Evolutionary conservation across 2,329 filamentous ascomycete species (phyloP).

Genomic region (Ceratocystis ficicola): DNA sequence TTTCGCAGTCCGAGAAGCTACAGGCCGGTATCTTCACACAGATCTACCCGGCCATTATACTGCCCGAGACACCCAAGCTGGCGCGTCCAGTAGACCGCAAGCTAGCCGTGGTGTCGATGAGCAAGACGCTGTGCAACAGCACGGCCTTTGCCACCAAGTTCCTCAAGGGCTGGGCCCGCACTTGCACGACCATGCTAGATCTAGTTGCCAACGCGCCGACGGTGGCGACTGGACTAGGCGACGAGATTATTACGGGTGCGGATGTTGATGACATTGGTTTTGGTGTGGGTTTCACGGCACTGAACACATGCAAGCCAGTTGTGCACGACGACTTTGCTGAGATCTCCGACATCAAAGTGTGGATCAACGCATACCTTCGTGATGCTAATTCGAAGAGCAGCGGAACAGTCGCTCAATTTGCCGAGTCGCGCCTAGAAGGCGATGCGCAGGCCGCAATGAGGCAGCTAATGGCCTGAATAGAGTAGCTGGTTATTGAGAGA

Average conservation of each 20-base stretch:
- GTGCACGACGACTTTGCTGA: constrained; percentile 75
- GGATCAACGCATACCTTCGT: constrained; percentile 69
- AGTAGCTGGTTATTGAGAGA: background rate
- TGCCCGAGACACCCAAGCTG: constrained; percentile 80
- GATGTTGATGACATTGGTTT: constrained; percentile 94
- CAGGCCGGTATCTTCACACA: constrained; percentile 70
- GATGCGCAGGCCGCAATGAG: constrained; percentile 31
- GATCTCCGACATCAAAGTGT: constrained; percentile 66
- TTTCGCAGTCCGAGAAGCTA: constrained; percentile 67
- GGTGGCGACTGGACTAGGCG: constrained; percentile 50
- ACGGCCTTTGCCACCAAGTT: constrained; percentile 70
- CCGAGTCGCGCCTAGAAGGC: constrained; percentile 55
- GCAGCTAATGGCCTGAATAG: constrained; percentile 16
- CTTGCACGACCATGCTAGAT: constrained; percentile 77
- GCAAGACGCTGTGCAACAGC: constrained; percentile 81
- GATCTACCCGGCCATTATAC: constrained; percentile 75
- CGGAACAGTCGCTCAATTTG: constrained; percentile 59
- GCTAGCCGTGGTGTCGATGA: constrained; percentile 81
- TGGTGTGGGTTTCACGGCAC: constrained; percentile 82
- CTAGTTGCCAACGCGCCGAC: constrained; percentile 76
- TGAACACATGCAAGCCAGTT: constrained; percentile 76
- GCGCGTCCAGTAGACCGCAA: constrained; percentile 83
- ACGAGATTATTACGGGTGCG: constrained; percentile 70
- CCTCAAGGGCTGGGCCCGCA: constrained; percentile 81
- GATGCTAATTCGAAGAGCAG: constrained; percentile 62